phyloP scores from a whole-genome alignment of 352 stramenopile genomes.

The Pythium utonaiense region DNA sequence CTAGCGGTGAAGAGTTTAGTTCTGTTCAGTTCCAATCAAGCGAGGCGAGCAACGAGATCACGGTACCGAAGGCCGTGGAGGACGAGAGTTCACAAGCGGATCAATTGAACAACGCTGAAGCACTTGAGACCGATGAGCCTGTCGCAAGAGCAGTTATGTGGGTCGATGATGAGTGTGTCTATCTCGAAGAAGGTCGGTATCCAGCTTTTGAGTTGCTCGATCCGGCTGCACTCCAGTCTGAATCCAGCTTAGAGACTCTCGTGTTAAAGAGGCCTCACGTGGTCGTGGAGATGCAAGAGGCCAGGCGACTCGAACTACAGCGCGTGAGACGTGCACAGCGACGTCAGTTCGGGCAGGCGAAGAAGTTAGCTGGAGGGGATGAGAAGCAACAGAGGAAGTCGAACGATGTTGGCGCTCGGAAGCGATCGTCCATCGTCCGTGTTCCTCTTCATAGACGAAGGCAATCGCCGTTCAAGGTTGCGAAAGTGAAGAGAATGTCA shows the following conservation, averaged over 20 bases:
- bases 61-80: no score
- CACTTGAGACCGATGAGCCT: not conserved
- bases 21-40: no score
- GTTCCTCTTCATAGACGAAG: no score
- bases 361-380: not conserved
- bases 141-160: constrained; percentile 21
- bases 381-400: not conserved
- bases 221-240: constrained; percentile 18
- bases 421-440: no score
- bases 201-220: constrained; percentile 9
- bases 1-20: no score
- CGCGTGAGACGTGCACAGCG: not conserved
- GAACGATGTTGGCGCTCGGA: not conserved
- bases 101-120: not conserved
- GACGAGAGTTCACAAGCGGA: not conserved
- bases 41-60: no score
- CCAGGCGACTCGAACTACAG: constrained; percentile 9
- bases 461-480: no score
- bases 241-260: constrained; percentile 25
- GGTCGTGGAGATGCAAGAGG: constrained; percentile 30
- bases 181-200: constrained; percentile 46
- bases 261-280: constrained; percentile 38
- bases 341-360: not conserved
- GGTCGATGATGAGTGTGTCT: constrained; percentile 43
- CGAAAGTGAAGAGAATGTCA: no score